These are phyloP conservation scores for Sonneratia caseolaris DNA, from an alignment of 345 rosid species.

Conservation along the genomic window DNA sequence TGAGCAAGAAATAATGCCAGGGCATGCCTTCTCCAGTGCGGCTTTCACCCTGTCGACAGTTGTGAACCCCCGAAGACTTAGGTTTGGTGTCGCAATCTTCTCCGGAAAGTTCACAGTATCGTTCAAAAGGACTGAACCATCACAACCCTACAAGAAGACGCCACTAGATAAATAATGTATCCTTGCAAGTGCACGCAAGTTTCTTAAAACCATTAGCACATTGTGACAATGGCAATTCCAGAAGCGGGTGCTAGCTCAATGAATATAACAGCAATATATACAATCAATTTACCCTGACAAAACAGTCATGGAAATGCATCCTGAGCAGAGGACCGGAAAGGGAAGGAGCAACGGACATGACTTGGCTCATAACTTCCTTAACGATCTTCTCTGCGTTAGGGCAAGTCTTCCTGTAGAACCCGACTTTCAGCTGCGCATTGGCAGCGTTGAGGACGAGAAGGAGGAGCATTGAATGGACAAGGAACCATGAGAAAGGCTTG, in stretches of 20 bases:
- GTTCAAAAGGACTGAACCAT: constrained; percentile 62
- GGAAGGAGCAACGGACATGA: constrained; percentile 30
- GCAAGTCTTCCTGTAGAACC: constrained; percentile 44
- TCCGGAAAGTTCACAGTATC: constrained; percentile 38
- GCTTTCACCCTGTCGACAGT: constrained; percentile 48
- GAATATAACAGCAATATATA: not conserved
- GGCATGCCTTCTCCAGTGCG: constrained; percentile 59
- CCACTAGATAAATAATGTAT: not conserved
- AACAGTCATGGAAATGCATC: constrained; percentile 80
- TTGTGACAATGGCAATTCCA: not conserved
- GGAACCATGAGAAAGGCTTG: constrained; percentile 13
- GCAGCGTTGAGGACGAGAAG: constrained; percentile 16
- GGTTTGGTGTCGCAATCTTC: constrained; percentile 41
- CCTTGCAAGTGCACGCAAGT: not conserved
- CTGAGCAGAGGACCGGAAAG: constrained; percentile 56
- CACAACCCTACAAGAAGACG: constrained; percentile 59
- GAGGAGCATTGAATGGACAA: constrained; percentile 11
- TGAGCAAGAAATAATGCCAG: constrained; percentile 69
- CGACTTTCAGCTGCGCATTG: constrained; percentile 28
- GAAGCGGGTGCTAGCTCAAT: not conserved
- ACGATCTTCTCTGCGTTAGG: constrained; percentile 42
- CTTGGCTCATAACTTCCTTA: constrained; percentile 14
- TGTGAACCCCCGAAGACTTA: constrained; percentile 45
- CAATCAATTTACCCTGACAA: constrained; percentile 38
- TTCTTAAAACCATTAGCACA: not conserved